Conservation (phyloP, 2,329 filamentous ascomycete species). For the Beauveria australis region DNA sequence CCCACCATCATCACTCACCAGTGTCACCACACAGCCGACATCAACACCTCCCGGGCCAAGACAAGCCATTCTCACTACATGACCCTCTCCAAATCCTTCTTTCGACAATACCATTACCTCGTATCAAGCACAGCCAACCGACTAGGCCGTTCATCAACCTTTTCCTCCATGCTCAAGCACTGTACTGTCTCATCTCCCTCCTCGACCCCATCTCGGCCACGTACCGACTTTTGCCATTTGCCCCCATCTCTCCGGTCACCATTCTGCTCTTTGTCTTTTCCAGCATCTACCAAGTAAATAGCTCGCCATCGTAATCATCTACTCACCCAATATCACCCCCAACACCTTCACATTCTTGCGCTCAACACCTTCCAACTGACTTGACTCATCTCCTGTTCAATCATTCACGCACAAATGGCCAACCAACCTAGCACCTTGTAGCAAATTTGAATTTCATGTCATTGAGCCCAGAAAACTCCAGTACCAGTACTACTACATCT, state of each 20-base stretch:
- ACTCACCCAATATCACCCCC: neutral
- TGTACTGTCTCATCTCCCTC: neutral
- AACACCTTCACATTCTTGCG: neutral
- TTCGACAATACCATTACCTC: neutral
- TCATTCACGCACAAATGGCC: neutral
- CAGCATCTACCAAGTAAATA: neutral
- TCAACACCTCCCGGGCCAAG: neutral
- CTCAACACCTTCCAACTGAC: neutral
- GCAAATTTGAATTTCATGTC: constrained; percentile 4
- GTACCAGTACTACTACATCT: constrained; percentile 10
- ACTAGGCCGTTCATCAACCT: neutral
- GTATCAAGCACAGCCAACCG: neutral
- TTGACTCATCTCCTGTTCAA: neutral
- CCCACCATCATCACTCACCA: neutral
- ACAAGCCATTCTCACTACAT: neutral
- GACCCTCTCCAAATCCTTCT: neutral
- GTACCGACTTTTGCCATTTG: neutral
- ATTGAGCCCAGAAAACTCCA: constrained; percentile 12
- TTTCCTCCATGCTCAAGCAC: too few relatives aligned
- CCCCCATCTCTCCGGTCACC: neutral
- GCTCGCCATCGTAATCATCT: neutral
- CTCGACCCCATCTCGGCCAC: neutral
- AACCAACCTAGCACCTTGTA: neutral
- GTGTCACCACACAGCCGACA: neutral
- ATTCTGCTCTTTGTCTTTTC: neutral